phyloP scores from a whole-genome alignment of 139 green algal genomes.

The Pycnococcus provasolii region DNA sequence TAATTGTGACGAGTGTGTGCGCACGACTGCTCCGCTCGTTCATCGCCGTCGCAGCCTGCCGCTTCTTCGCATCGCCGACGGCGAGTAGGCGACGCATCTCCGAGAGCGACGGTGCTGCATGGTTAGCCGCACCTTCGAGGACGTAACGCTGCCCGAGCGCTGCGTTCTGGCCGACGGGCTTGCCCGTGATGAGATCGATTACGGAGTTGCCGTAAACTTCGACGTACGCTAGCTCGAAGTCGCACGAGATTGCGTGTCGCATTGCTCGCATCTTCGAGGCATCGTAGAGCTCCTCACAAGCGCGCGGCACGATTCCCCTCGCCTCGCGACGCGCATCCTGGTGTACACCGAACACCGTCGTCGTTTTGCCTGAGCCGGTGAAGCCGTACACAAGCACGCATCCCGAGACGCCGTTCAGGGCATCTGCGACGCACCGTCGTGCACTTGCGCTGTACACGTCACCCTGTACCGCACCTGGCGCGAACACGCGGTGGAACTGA shows the following conservation, averaged over 20 bases:
- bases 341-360: no score
- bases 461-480: neutral
- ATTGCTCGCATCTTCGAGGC: neutral
- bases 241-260: neutral
- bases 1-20: conserved; percentile 17
- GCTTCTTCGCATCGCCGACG: conserved; percentile 23
- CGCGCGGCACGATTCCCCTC: conserved; percentile 17
- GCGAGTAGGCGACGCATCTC: conserved; percentile 10
- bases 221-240: conserved; percentile 5
- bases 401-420: conserved; percentile 7
- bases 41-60: conserved; percentile 24
- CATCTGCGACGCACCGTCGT: neutral
- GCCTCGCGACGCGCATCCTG: neutral
- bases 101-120: neutral
- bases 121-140: conserved; percentile 14
- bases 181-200: conserved; percentile 10
- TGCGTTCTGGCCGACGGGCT: conserved; percentile 15
- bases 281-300: conserved; percentile 17
- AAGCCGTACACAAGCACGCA: conserved; percentile 26
- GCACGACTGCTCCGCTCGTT: conserved; percentile 23
- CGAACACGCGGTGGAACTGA: conserved; percentile 16
- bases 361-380: conserved; percentile 20
- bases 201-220: conserved; percentile 26
- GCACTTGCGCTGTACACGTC: neutral
- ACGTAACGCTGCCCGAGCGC: conserved; percentile 27